A percentile compares a stretch with the other conserved stretches of the same genome.
These are phyloP conservation scores for Phytophthora sp. DNA, from an alignment of 352 stramenopile genomes.

Conservation along the genomic window DNA sequence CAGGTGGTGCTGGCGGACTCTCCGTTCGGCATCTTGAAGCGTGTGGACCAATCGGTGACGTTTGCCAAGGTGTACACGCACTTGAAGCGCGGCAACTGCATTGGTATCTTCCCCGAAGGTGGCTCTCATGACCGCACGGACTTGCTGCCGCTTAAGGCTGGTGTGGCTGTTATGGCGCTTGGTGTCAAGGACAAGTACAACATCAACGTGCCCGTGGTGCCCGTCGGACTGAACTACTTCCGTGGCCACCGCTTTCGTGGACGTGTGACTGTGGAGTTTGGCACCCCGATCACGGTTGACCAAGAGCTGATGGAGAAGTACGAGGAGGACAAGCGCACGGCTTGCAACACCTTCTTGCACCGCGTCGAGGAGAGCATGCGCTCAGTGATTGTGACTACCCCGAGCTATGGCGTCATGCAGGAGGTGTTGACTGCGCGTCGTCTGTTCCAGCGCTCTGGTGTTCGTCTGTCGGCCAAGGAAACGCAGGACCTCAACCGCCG, in stretches of 20 bases:
- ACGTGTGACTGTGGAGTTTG: slow-evolving; percentile 97
- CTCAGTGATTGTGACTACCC: slow-evolving; percentile 96
- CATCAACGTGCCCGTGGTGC: slow-evolving; percentile 95
- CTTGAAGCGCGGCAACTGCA: slow-evolving; percentile 89
- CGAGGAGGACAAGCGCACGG: slow-evolving; percentile 77
- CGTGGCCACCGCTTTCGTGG: slow-evolving; percentile 96
- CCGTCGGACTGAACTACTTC: slow-evolving; percentile 99
- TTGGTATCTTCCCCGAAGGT: slow-evolving; percentile 98
- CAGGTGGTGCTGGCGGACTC: slow-evolving; percentile 45
- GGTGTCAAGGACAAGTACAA: slow-evolving; percentile 96
- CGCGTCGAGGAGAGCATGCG: slow-evolving; percentile 85
- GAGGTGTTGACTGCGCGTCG: slow-evolving; percentile 95
- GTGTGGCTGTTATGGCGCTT: slow-evolving; percentile 98
- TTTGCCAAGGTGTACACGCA: slow-evolving; percentile 93
- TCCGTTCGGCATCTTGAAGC: slow-evolving; percentile 90
- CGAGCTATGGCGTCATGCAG: slow-evolving; percentile 97
- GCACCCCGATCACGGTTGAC: slow-evolving; percentile 89
- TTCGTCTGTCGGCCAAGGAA: slow-evolving; percentile 87
- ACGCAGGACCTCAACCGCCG: slow-evolving; percentile 92
- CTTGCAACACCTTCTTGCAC: slow-evolving; percentile 86
- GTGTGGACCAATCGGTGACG: slow-evolving; percentile 92
- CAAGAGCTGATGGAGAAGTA: slow-evolving; percentile 91
- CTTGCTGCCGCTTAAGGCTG: slow-evolving; percentile 97
- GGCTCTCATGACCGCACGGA: slow-evolving; percentile 98
- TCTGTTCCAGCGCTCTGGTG: slow-evolving; percentile 93